phyloP scores from a whole-genome alignment of 495 filamentous ascomycete species.

The Cercophora sp. region DNA sequence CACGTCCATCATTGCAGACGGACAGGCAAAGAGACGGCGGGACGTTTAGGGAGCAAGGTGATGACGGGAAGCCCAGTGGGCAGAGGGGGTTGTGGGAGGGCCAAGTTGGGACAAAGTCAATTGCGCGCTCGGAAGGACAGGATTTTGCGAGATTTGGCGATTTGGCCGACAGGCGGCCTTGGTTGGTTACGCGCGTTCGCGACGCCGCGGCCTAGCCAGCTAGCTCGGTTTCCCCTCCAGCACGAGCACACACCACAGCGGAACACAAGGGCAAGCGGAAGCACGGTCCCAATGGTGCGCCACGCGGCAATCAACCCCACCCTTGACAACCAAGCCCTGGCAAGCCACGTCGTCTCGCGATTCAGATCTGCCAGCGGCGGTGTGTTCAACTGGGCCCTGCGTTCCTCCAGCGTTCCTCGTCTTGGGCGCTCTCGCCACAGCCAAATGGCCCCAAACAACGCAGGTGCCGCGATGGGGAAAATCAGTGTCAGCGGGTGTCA shows the following conservation, averaged over 20 bases:
- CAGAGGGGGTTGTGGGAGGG: conserved; percentile 11
- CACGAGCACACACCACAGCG: not conserved
- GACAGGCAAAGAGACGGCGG: not conserved
- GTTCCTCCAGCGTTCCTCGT: not conserved
- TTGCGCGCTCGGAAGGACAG: conserved; percentile 10
- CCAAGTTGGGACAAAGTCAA: conserved; percentile 6
- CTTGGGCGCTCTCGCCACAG: not conserved
- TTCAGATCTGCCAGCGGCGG: conserved; percentile 2
- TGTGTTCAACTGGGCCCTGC: conserved; percentile 8
- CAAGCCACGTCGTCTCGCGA: conserved; percentile 13
- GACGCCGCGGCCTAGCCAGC: conserved; percentile 23
- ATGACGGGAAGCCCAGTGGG: conserved; percentile 2
- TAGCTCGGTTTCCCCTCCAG: conserved; percentile 4
- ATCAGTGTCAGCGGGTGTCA: not conserved
- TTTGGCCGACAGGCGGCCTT: conserved; percentile 19
- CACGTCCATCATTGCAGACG: conserved; percentile 21
- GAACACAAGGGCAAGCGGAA: not conserved
- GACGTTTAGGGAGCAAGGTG: too few relatives aligned
- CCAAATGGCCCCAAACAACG: not conserved
- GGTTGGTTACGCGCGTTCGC: conserved; percentile 34
- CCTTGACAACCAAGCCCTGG: conserved; percentile 8
- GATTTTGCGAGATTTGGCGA: conserved; percentile 29
- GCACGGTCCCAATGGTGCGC: conserved; percentile 18
- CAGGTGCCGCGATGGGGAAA: not conserved
- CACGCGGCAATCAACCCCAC: conserved; percentile 15